A percentile compares a stretch with the other conserved stretches of the same genome.
Evolutionary conservation across 2,329 filamentous ascomycete genomes (phyloP).

Genomic region (Epicoccum sorghinum): DNA sequence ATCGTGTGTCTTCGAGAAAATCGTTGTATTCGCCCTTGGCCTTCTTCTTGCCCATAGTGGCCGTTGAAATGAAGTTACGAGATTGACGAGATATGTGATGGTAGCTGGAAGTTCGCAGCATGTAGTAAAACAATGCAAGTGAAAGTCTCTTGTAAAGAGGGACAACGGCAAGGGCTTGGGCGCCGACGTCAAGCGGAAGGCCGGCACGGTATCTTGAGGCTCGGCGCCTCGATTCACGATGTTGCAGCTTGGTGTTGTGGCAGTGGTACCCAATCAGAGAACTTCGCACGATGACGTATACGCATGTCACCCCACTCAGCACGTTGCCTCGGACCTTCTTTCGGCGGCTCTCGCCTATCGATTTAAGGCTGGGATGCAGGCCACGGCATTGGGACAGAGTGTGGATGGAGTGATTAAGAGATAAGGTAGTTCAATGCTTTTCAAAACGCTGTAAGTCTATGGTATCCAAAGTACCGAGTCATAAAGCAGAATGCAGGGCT

Average conservation of each 20-base stretch:
- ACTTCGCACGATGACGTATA: slow-evolving; percentile 9
- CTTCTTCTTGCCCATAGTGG: slow-evolving; percentile 41
- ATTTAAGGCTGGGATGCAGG: slow-evolving; percentile 7
- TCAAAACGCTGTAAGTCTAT: slow-evolving; percentile 19
- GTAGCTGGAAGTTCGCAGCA: slow-evolving; percentile 1
- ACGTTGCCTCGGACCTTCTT: slow-evolving; percentile 13
- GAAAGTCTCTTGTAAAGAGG: neutral
- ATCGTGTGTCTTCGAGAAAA: slow-evolving; percentile 43
- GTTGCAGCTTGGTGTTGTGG: slow-evolving; percentile 11
- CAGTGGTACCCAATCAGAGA: slow-evolving; percentile 3
- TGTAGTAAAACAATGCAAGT: neutral
- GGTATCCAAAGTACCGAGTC: slow-evolving; percentile 17
- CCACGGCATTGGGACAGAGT: slow-evolving; percentile 1
- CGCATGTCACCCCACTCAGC: slow-evolving; percentile 9
- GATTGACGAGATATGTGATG: neutral
- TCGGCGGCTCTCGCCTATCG: slow-evolving; percentile 1
- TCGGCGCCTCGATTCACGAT: slow-evolving; percentile 8
- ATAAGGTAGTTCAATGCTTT: slow-evolving; percentile 13
- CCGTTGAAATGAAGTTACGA: neutral
- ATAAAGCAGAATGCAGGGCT: slow-evolving; percentile 10
- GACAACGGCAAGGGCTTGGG: neutral
- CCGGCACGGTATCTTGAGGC: slow-evolving; percentile 1
- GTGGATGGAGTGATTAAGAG: neutral
- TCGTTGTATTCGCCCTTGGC: slow-evolving; percentile 41
- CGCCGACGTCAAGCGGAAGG: slow-evolving; percentile 14